These are phyloP conservation scores for Neohortaea acidophila DNA, from an alignment of 495 filamentous ascomycete genomes.

Conservation along the genomic window DNA sequence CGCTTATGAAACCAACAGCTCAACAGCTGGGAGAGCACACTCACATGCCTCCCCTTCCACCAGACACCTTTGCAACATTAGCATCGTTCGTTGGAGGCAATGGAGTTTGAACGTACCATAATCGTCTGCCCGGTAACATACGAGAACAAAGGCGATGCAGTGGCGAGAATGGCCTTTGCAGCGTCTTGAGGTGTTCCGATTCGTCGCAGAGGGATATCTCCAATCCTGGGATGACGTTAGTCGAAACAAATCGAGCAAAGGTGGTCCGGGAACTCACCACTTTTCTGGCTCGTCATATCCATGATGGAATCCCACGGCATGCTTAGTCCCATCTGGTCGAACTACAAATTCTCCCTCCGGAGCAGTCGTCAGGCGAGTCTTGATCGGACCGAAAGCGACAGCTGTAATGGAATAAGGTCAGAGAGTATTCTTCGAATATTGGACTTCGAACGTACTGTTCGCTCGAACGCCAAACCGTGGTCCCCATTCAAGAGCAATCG, in stretches of 20 bases:
- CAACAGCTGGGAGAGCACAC: too few species aligned
- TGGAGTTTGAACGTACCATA: too few species aligned
- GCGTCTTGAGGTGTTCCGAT: conserved; percentile 66
- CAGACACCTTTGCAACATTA: too few species aligned
- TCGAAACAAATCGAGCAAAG: too few species aligned
- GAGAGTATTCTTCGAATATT: too few species aligned
- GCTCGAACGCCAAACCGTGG: conserved; percentile 67
- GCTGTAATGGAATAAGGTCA: too few species aligned
- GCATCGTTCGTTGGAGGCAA: too few species aligned
- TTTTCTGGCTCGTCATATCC: conserved; percentile 34
- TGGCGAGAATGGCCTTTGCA: conserved; percentile 60
- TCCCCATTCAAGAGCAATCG: conserved; percentile 86
- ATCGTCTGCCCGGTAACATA: conserved; percentile 80
- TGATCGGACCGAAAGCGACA: conserved; percentile 65
- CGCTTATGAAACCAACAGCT: too few species aligned
- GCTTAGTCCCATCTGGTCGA: too few species aligned
- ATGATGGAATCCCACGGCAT: conserved; percentile 60
- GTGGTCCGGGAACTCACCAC: conserved; percentile 38
- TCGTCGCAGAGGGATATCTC: conserved; percentile 64
- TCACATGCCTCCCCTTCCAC: too few species aligned
- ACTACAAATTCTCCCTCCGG: conserved; percentile 71
- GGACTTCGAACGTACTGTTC: too few species aligned
- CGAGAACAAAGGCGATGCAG: conserved; percentile 61
- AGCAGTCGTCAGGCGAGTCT: conserved; percentile 58
- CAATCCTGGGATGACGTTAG: too few species aligned